Evolutionary conservation across 768 basidiomycete genomes (phyloP), one percentile per base, ranked within the genome.

Genomic region (Crepidotus variabilis): DNA sequence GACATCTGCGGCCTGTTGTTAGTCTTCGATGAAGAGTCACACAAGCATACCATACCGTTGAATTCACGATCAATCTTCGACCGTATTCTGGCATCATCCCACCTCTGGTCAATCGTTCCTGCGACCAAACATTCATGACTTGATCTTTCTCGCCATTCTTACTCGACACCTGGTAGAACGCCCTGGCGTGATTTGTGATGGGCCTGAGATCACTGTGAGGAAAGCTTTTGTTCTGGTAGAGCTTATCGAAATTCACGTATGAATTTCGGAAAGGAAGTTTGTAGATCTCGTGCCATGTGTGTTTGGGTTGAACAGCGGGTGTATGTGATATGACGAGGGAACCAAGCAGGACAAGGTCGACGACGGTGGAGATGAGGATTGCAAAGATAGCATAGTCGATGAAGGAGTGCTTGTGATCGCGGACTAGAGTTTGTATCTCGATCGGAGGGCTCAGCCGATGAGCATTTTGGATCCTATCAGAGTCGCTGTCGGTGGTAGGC

Each of bases 1-100:
- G 65, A 67, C 9, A 62, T 61, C 69, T 71, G 34, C 8, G 20
- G 4, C 9, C 43, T n/a, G n/a, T n/a, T n/a, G n/a, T n/a, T n/a
- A n/a, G n/a, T n/a, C n/a, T n/a, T n/a, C n/a, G n/a, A n/a, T n/a
- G n/a, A n/a, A n/a, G n/a, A n/a, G n/a, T n/a, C n/a, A n/a, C n/a
- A n/a, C n/a, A n/a, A n/a, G n/a, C n/a, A n/a, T n/a, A n/a, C n/a
- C 52, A 36, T 20, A 58, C 57, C 18, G 53, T 21, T 2, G 52
- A 54, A 23, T 48, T 50, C 11, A 58, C 46, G 4, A 59, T 23
- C 28, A 56, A 36, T 16, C 58, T 54, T 8, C 54, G 45, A 21
- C 24, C 22, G 21, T 52, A 56, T 18, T 28, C n/a, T 6, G 58
- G 54, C 6, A 49, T 32, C 50, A 55, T 52, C 2, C 58, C 58